Evolutionary conservation across 768 basidiomycete genomes (phyloP).

Genomic region (Lactarius vividus): DNA sequence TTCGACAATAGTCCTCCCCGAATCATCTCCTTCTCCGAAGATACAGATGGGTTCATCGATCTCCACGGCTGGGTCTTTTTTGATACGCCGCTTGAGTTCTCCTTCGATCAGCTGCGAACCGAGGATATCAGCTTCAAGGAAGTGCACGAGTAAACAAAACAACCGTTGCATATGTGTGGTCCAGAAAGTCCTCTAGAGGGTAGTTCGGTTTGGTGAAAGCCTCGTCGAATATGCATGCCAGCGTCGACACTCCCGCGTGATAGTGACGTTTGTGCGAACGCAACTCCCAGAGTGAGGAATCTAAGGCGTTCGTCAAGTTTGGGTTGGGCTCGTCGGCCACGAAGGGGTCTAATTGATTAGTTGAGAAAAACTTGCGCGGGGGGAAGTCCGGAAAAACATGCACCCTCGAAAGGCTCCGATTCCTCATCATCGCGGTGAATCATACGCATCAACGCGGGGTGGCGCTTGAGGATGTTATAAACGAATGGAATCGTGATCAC

Average conservation of each 20-base stretch:
- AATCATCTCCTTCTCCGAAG: conserved; percentile 31
- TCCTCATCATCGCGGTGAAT: conserved; percentile 66
- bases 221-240: conserved; percentile 83
- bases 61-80: conserved; percentile 64
- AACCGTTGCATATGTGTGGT: conserved; percentile 87
- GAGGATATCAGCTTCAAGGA: conserved; percentile 3
- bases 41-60: conserved; percentile 30
- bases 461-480: conserved; percentile 90
- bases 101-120: conserved; percentile 75
- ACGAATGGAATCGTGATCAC: conserved; percentile 90
- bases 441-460: conserved; percentile 90
- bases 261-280: conserved; percentile 78
- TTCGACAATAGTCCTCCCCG: conserved; percentile 37
- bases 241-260: conserved; percentile 79
- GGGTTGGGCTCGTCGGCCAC: conserved; percentile 65
- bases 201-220: conserved; percentile 94
- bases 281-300: conserved; percentile 93
- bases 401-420: conserved; percentile 24
- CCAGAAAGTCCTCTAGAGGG: conserved; percentile 92
- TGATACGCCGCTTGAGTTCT: conserved; percentile 75
- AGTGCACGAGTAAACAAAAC: background rate
- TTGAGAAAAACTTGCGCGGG: background rate
- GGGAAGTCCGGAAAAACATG: background rate
- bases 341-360: conserved; percentile 59
- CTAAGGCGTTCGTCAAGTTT: conserved; percentile 70